Evolutionary conservation across 2,329 filamentous ascomycete species (phyloP), one percentile per base, ranked within the genome.

Genomic region (Didymella pomorum): DNA sequence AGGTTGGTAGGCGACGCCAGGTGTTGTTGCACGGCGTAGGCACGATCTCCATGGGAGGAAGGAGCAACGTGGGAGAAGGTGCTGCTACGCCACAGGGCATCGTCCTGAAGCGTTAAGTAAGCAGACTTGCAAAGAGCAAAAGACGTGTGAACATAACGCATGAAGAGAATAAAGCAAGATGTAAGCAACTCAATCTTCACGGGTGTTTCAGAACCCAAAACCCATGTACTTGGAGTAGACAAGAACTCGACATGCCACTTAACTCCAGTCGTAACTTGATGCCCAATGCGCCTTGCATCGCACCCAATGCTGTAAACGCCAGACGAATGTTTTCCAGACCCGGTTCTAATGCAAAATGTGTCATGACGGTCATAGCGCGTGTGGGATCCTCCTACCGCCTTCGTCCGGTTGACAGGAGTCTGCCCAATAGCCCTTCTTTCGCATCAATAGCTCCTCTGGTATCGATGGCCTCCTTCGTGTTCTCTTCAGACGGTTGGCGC

Each of bases 311-410:
- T 54, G 26, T 42, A 51, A 58, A 58, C 56, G 56, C 56, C 56
- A 37, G 50, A 35, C 23, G 21, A n/a, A 46, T 47, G 9, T 41
- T 18, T 35, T 49, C 35, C 56, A 41, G 45, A 37, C 21, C n/a
- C 50, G 26, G 20, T 54, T 58, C 50, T 54, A 54, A 58, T 54
- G 56, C 56, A 58, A 54, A 58, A 57, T 57, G 21, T 54, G 41
- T 58, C 56, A 43, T 58, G 50, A 54, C 45, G 49, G 50, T 58
- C 56, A 20, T 58, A 35, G 20, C 33, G 23, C 42, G 39, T 46
- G 50, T 46, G 50, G 16, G 7, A 35, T 42, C 31, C 6, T 49
- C 26, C 4, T 41, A 37, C 29, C 28, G 56, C n/a, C 26, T 50
- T 26, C 45, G 31, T 43, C 39, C 50, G 20, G 46, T 35, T 25